A percentile compares a stretch with the other conserved stretches of the same genome.
These are phyloP conservation scores for Acacia crassicarpa DNA, from an alignment of 306 rosid genomes.

Conservation along the genomic window DNA sequence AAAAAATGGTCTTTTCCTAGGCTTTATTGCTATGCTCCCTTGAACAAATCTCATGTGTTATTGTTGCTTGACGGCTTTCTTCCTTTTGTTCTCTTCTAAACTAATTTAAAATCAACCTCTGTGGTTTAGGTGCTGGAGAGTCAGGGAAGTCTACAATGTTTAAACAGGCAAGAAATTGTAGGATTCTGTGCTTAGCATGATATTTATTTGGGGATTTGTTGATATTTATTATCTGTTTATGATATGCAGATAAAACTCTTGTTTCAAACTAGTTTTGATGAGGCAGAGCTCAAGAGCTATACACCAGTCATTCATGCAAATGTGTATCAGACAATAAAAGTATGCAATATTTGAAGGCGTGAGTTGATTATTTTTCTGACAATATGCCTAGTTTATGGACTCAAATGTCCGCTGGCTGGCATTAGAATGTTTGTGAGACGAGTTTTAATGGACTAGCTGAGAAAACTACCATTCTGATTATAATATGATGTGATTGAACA, in stretches of 20 bases:
- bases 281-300: constrained; percentile 91
- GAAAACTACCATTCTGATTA: constrained; percentile 29
- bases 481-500: constrained; percentile 23
- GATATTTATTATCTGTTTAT: constrained; percentile 15
- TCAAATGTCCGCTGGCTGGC: constrained; percentile 33
- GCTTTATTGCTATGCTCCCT: neutral
- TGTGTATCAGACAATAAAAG: constrained; percentile 99
- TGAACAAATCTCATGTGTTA: constrained; percentile 19
- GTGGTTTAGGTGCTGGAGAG: too few relatives aligned
- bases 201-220: too few relatives aligned
- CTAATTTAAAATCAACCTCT: constrained; percentile 24
- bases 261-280: constrained; percentile 96
- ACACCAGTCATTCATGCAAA: constrained; percentile 95
- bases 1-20: neutral
- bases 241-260: constrained; percentile 82
- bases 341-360: constrained; percentile 99
- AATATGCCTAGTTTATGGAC: constrained; percentile 47
- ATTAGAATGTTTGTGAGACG: constrained; percentile 33
- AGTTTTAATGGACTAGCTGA: constrained; percentile 26
- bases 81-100: constrained; percentile 5
- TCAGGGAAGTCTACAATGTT: too few relatives aligned
- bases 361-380: constrained; percentile 92
- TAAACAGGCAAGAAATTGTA: too few relatives aligned
- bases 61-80: neutral
- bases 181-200: too few relatives aligned